Percentiles rank a stretch among this genome's conserved stretches.
phyloP scores from a whole-genome alignment of 495 filamentous ascomycete genomes.

The Aspergillus diversus region DNA sequence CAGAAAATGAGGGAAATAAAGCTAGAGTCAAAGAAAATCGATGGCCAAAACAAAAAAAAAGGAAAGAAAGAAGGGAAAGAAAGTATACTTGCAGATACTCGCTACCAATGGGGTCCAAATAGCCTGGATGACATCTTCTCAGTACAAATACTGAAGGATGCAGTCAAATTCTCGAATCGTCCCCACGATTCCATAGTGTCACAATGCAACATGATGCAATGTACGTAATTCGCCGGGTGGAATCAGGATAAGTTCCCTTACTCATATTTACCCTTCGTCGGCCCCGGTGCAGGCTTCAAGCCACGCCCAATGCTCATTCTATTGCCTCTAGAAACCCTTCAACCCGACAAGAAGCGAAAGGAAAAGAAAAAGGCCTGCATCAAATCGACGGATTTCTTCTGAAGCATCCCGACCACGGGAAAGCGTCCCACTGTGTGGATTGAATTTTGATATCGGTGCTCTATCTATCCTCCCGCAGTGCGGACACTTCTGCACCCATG shows the following conservation, averaged over 20 bases:
- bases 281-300: not conserved
- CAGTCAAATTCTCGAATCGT: not conserved
- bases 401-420: conserved; percentile 17
- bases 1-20: not conserved
- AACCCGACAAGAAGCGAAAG: no score
- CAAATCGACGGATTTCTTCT: not conserved
- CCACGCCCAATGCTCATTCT: not conserved
- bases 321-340: not conserved
- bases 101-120: not conserved
- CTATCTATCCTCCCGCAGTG: conserved; percentile 26
- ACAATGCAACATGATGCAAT: not conserved
- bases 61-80: no score
- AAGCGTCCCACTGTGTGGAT: conserved; percentile 28
- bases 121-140: not conserved
- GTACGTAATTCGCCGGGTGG: not conserved
- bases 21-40: not conserved
- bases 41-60: not conserved
- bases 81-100: no score
- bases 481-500: conserved; percentile 50
- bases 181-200: not conserved
- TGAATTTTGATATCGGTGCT: conserved; percentile 29
- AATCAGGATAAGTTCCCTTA: not conserved
- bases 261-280: not conserved
- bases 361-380: no score
- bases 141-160: no score